A percentile compares a stretch with the other conserved stretches of the same genome.
Evolutionary conservation across 2,329 filamentous ascomycete species (phyloP).

Genomic region (Scedosporium apiospermum): DNA sequence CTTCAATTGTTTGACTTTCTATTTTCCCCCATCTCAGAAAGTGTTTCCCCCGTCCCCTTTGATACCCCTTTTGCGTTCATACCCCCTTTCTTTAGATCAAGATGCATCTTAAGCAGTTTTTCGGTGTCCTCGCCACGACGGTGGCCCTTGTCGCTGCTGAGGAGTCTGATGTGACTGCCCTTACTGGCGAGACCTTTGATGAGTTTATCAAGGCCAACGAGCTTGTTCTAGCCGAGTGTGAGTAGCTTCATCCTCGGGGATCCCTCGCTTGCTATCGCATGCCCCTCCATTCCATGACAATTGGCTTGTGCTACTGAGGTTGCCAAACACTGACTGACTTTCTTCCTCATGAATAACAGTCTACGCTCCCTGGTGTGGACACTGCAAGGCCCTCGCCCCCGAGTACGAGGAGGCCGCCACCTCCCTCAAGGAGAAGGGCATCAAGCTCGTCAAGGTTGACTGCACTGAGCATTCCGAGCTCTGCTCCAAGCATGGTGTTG

Average conservation of each 20-base stretch:
- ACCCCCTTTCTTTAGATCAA: constrained; percentile 14
- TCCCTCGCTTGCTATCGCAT: not conserved
- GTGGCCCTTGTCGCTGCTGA: constrained; percentile 51
- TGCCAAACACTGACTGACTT: not conserved
- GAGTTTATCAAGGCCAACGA: constrained; percentile 78
- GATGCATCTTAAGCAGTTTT: constrained; percentile 43
- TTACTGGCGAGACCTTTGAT: constrained; percentile 81
- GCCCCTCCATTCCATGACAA: not conserved
- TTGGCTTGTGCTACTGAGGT: not conserved
- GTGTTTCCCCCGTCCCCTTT: constrained; percentile 3
- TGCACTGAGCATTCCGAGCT: constrained; percentile 92
- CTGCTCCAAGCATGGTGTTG: constrained; percentile 81
- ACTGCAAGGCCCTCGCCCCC: constrained; percentile 96
- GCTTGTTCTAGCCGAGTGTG: constrained; percentile 90
- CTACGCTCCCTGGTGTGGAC: constrained; percentile 93
- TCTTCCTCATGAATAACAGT: not conserved
- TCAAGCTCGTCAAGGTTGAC: constrained; percentile 79
- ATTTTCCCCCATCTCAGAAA: not conserved
- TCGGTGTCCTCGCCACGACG: constrained; percentile 45
- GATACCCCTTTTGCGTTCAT: constrained; percentile 3
- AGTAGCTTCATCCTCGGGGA: constrained; percentile 22
- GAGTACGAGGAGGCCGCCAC: constrained; percentile 86
- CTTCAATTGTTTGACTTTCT: constrained; percentile 7
- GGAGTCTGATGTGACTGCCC: constrained; percentile 67
- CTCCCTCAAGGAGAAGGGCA: constrained; percentile 77